Conservation (phyloP, 73 alveolate species). For the Paramecium biaurelia region DNA sequence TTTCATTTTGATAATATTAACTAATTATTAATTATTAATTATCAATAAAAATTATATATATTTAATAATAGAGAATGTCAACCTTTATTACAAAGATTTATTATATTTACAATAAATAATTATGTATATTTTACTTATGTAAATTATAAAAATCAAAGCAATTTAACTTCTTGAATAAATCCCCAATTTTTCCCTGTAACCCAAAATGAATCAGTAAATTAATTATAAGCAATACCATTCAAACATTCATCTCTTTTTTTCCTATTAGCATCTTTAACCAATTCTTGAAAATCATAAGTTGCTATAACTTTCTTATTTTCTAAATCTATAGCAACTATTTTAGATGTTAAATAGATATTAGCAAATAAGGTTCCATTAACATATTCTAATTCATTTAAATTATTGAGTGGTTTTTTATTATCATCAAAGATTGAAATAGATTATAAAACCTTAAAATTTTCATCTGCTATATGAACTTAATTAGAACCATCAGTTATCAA, state of each 20-base stretch:
- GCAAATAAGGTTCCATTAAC: conserved; percentile 42
- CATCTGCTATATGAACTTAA: not conserved
- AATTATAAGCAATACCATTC: conserved; percentile 22
- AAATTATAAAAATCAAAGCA: not conserved
- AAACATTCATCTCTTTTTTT: conserved; percentile 4
- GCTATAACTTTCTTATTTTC: not conserved
- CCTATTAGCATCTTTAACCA: not conserved
- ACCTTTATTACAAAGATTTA: too few species aligned
- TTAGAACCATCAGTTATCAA: conserved; percentile 35
- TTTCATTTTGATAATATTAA: too few species aligned
- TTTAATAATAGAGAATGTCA: not conserved
- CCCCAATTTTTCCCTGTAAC: conserved; percentile 39
- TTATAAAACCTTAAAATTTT: not conserved
- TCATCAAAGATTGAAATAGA: not conserved
- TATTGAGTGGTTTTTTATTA: not conserved
- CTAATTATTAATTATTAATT: too few species aligned
- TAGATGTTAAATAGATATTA: not conserved
- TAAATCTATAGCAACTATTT: conserved; percentile 33
- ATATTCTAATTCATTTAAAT: conserved; percentile 36
- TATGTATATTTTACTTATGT: not conserved
- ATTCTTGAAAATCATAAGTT: not conserved
- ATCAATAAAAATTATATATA: too few species aligned
- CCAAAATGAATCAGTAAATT: conserved; percentile 25
- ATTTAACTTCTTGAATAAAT: conserved; percentile 38
- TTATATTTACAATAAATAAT: not conserved